These are phyloP conservation scores for Ottelia alismoides DNA, from an alignment of 106 monocot genomes.

Conservation along the genomic window DNA sequence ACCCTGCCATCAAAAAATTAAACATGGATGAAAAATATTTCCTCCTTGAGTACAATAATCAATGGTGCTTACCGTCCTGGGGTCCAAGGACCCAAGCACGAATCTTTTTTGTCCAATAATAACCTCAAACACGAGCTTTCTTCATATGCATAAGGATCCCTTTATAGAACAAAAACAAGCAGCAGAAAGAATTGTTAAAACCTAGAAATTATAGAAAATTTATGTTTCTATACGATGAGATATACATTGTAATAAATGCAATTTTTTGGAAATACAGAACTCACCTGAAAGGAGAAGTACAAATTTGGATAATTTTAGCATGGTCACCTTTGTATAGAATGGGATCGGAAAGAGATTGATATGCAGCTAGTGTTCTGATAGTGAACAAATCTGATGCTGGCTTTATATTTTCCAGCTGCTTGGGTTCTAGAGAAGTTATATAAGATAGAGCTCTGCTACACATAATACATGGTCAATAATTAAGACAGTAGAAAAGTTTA, in stretches of 20 bases:
- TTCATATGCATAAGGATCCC: constrained; percentile 66
- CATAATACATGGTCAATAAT: no score
- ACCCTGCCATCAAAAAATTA: no score
- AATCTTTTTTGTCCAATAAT: constrained; percentile 88
- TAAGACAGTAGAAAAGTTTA: no score
- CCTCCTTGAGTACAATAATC: no score
- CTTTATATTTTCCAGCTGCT: constrained; percentile 41
- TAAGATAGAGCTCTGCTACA: constrained; percentile 78
- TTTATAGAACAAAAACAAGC: constrained; percentile 21
- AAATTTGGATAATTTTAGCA: constrained; percentile 58
- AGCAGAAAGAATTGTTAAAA: no score
- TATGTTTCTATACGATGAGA: no score
- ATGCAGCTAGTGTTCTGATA: constrained; percentile 63
- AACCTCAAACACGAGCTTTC: constrained; percentile 88
- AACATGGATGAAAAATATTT: no score
- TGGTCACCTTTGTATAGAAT: constrained; percentile 73
- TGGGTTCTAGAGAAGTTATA: constrained; percentile 35
- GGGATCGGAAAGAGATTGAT: constrained; percentile 78
- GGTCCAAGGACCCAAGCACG: constrained; percentile 89
- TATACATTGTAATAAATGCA: no score
- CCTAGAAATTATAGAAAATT: no score
- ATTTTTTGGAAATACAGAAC: no score
- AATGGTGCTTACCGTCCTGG: constrained; percentile 85
- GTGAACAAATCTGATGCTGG: constrained; percentile 62
- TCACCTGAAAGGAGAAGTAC: constrained; percentile 75